phyloP scores from a whole-genome alignment of 805 yeast species.

The Metschnikowia colocasiae region DNA sequence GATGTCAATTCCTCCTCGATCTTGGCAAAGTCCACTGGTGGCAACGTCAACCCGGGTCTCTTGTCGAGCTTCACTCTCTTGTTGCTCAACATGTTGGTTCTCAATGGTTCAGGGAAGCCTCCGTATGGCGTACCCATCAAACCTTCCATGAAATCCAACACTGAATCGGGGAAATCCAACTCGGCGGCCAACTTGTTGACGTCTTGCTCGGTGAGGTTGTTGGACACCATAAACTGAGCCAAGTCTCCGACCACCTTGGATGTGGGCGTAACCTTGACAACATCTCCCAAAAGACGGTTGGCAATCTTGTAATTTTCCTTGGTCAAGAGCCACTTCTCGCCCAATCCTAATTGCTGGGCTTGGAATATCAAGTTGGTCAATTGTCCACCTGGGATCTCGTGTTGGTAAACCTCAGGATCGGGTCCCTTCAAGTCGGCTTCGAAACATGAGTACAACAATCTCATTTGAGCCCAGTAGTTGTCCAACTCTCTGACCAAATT shows the following conservation, averaged over 20 bases:
- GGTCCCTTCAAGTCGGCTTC: constrained; percentile 99
- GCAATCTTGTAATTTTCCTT: constrained; percentile 93
- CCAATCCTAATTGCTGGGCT: constrained; percentile 98
- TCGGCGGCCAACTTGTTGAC: constrained; percentile 82
- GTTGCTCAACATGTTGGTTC: constrained; percentile 85
- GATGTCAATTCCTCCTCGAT: constrained; percentile 70
- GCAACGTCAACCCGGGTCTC: constrained; percentile 89
- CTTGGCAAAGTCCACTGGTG: constrained; percentile 73
- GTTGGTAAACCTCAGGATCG: constrained; percentile 97
- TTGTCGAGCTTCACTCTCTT: constrained; percentile 85
- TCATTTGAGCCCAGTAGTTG: constrained; percentile 98
- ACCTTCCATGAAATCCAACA: constrained; percentile 97
- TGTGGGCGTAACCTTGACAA: constrained; percentile 98
- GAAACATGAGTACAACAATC: constrained; percentile 92
- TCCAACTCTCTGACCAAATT: constrained; percentile 77
- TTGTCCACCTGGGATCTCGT: constrained; percentile 99
- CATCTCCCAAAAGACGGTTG: constrained; percentile 86
- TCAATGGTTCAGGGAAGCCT: constrained; percentile 99
- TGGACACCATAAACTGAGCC: constrained; percentile 99
- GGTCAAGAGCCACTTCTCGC: constrained; percentile 94
- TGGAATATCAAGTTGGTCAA: constrained; percentile 96
- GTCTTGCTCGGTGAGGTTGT: constrained; percentile 82
- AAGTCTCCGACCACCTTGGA: constrained; percentile 99
- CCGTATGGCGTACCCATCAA: constrained; percentile 99
- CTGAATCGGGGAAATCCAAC: constrained; percentile 98